Evolutionary conservation across 805 yeast genomes (phyloP).

Genomic region (Metschnikowia noctiluminum): DNA sequence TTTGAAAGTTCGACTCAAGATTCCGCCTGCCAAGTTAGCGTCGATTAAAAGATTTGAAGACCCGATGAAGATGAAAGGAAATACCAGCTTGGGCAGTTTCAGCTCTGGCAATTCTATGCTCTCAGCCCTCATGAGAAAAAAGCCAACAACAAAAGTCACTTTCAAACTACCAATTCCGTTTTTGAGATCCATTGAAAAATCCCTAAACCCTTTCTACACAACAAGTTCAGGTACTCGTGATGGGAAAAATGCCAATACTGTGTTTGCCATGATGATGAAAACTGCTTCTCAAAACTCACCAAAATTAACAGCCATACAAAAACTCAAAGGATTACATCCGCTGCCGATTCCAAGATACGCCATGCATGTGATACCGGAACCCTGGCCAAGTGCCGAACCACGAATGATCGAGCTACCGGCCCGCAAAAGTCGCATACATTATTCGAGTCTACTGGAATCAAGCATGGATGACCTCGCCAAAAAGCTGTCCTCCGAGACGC

Average conservation of each 20-base stretch:
- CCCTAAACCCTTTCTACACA: conserved; percentile 16
- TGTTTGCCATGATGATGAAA: conserved; percentile 40
- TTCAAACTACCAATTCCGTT: conserved; percentile 8
- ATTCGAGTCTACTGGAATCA: too few relatives aligned
- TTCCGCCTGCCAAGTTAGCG: conserved; percentile 24
- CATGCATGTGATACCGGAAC: conserved; percentile 29
- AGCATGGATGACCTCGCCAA: too few relatives aligned
- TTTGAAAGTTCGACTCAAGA: conserved; percentile 14
- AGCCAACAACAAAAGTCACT: conserved; percentile 12
- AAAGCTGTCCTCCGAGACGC: neutral
- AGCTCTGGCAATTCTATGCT: conserved; percentile 2
- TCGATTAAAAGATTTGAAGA: conserved; percentile 26
- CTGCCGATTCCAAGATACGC: conserved; percentile 26
- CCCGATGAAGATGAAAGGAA: neutral
- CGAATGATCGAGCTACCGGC: neutral
- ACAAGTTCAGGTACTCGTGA: conserved; percentile 10
- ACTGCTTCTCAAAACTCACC: conserved; percentile 25
- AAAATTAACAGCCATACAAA: conserved; percentile 30
- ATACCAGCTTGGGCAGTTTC: neutral
- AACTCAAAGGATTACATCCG: conserved; percentile 30
- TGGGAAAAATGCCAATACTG: conserved; percentile 19
- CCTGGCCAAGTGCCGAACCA: neutral
- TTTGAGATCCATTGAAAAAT: conserved; percentile 10
- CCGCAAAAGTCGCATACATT: too few relatives aligned
- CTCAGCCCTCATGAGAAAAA: conserved; percentile 11